Conservation (phyloP, 2,329 filamentous ascomycete genomes). For the Sporothrix pallida region DNA sequence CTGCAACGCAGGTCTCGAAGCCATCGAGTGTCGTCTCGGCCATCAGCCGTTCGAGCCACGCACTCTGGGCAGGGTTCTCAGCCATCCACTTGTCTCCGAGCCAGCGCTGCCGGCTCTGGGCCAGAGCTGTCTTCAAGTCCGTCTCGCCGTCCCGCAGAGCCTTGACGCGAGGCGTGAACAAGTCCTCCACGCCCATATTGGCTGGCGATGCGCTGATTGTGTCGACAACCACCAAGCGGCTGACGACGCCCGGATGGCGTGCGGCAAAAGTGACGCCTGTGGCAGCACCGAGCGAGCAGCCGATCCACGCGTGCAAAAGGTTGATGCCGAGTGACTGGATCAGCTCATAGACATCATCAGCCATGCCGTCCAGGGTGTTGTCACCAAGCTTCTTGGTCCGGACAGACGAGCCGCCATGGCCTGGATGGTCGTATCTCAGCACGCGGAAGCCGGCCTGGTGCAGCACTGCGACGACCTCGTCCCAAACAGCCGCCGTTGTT, state of each 20-base stretch:
- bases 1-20: conserved; percentile 51
- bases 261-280: conserved; percentile 49
- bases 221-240: conserved; percentile 50
- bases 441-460: conserved; percentile 48
- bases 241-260: conserved; percentile 48
- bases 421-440: conserved; percentile 52
- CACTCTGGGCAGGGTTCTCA: conserved; percentile 40
- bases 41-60: conserved; percentile 43
- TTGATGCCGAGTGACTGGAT: conserved; percentile 43
- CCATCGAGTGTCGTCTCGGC: conserved; percentile 48
- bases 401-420: conserved; percentile 49
- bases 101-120: conserved; percentile 34
- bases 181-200: conserved; percentile 45
- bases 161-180: conserved; percentile 47
- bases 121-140: conserved; percentile 11
- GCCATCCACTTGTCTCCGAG: conserved; percentile 48
- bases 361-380: conserved; percentile 50
- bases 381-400: conserved; percentile 42
- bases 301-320: conserved; percentile 50
- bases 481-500: conserved; percentile 49
- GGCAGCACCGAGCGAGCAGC: conserved; percentile 54
- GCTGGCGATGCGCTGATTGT: conserved; percentile 50
- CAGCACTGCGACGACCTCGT: conserved; percentile 47
- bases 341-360: conserved; percentile 47
- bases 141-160: conserved; percentile 42